These are phyloP conservation scores for Thelonectria olida DNA, from an alignment of 2,329 filamentous ascomycete species.

Conservation along the genomic window DNA sequence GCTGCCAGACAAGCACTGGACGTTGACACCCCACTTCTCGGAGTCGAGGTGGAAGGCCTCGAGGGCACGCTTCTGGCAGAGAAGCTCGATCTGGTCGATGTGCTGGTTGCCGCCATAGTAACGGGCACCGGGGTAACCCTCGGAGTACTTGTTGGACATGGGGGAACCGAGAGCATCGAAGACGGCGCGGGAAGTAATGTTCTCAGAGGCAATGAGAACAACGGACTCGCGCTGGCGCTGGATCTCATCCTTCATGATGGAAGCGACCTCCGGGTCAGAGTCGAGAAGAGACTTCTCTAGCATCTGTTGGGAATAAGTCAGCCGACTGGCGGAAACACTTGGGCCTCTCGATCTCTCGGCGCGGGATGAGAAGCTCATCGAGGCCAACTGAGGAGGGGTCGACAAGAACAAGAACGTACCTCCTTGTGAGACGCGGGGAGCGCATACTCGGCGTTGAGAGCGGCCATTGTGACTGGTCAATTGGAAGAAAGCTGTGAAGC, in stretches of 20 bases:
- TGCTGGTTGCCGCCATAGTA: constrained; percentile 99
- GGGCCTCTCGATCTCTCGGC: not conserved
- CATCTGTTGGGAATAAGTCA: constrained; percentile 66
- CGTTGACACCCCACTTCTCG: constrained; percentile 97
- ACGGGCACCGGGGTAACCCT: constrained; percentile 96
- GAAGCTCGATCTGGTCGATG: constrained; percentile 94
- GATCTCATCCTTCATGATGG: constrained; percentile 97
- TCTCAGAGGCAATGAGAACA: constrained; percentile 98
- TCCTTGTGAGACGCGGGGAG: constrained; percentile 64
- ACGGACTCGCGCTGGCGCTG: constrained; percentile 98
- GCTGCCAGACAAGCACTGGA: constrained; percentile 91
- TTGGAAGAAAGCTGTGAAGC: constrained; percentile 13
- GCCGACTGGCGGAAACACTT: constrained; percentile 2
- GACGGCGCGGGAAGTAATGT: constrained; percentile 97
- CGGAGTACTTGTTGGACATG: constrained; percentile 99
- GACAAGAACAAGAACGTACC: constrained; percentile 46
- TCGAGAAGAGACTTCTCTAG: constrained; percentile 95
- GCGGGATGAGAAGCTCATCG: not conserved
- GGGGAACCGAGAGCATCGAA: constrained; percentile 95
- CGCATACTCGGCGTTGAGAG: constrained; percentile 58
- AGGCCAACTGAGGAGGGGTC: constrained; percentile 34
- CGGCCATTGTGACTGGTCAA: constrained; percentile 49
- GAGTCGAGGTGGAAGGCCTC: constrained; percentile 88
- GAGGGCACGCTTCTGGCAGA: constrained; percentile 94
- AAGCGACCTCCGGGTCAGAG: constrained; percentile 90